Conservation (phyloP, 2,329 filamentous ascomycete genomes). For the Trichoderma harzianum region DNA sequence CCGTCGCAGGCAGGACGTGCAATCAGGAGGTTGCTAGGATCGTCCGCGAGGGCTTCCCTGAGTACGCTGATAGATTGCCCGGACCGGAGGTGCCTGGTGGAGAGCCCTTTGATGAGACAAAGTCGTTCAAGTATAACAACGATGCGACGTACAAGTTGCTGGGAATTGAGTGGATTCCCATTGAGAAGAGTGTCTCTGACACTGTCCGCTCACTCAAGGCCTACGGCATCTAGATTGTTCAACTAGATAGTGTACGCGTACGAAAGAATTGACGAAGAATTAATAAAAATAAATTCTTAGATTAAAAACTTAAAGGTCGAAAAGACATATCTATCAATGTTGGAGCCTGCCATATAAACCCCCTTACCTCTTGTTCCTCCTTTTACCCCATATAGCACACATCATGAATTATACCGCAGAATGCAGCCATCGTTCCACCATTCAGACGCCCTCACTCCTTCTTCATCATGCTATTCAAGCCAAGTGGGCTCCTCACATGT, state of each 20-base stretch:
- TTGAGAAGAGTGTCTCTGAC: slow-evolving; percentile 63
- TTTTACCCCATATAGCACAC: not conserved
- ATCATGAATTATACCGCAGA: not conserved
- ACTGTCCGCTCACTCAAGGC: slow-evolving; percentile 60
- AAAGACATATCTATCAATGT: not conserved
- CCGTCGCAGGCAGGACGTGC: slow-evolving; percentile 44
- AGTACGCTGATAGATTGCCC: slow-evolving; percentile 47
- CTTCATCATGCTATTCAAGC: slow-evolving; percentile 18
- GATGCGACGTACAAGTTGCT: slow-evolving; percentile 56
- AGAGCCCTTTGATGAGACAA: slow-evolving; percentile 36
- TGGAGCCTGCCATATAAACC: not conserved
- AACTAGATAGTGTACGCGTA: not conserved
- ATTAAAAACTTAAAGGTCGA: not conserved
- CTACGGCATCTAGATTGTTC: slow-evolving; percentile 27
- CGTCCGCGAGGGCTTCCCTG: slow-evolving; percentile 48
- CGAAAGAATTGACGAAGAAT: not conserved
- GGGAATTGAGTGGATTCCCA: slow-evolving; percentile 57
- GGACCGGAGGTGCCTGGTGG: slow-evolving; percentile 43
- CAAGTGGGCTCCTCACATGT: slow-evolving; percentile 23
- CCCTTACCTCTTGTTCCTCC: not conserved
- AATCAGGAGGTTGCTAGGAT: slow-evolving; percentile 45
- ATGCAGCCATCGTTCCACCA: no score
- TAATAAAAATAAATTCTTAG: not conserved
- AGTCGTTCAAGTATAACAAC: slow-evolving; percentile 56
- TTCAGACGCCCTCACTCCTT: not conserved